Percentiles rank a stretch among this genome's conserved stretches.
Evolutionary conservation across 1,284 basidiomycete species (phyloP).

Genomic region (Kwoniella shivajii): DNA sequence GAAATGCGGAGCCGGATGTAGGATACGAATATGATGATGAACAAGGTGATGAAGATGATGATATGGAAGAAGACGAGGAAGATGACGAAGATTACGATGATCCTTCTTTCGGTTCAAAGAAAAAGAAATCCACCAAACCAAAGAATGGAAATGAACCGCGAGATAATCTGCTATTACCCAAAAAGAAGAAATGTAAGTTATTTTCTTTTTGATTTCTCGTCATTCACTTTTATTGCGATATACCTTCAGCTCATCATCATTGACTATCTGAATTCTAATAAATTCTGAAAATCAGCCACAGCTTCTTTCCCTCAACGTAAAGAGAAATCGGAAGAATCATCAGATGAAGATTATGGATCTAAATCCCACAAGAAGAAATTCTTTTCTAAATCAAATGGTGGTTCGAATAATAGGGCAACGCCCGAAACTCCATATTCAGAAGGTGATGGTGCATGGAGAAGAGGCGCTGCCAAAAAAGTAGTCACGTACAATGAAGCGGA

Average conservation of each 20-base stretch:
- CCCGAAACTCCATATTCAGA: conserved; percentile 44
- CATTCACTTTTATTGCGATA: too few relatives aligned
- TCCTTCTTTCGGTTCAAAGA: conserved; percentile 40
- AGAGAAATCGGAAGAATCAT: conserved; percentile 49
- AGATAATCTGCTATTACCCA: conserved; percentile 12
- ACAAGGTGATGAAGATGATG: conserved; percentile 24
- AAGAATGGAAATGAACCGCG: conserved; percentile 19
- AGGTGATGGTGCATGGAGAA: conserved; percentile 68
- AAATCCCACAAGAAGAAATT: conserved; percentile 85
- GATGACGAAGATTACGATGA: conserved; percentile 41
- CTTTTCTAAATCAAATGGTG: conserved; percentile 55
- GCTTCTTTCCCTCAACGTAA: conserved; percentile 36
- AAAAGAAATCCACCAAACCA: conserved; percentile 26
- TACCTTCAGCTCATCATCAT: too few relatives aligned
- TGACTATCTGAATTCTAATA: neutral
- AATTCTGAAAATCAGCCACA: conserved; percentile 14
- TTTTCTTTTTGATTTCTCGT: neutral
- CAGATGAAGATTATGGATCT: conserved; percentile 83
- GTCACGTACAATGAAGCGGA: conserved; percentile 69
- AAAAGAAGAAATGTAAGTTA: conserved; percentile 29
- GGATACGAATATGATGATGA: conserved; percentile 29
- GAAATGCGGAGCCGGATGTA: conserved; percentile 9
- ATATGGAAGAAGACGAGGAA: conserved; percentile 37
- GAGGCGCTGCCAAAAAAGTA: conserved; percentile 75
- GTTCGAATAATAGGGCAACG: conserved; percentile 5